phyloP scores from a whole-genome alignment of 2,329 filamentous ascomycete species.

The Cladosporium sp. region DNA sequence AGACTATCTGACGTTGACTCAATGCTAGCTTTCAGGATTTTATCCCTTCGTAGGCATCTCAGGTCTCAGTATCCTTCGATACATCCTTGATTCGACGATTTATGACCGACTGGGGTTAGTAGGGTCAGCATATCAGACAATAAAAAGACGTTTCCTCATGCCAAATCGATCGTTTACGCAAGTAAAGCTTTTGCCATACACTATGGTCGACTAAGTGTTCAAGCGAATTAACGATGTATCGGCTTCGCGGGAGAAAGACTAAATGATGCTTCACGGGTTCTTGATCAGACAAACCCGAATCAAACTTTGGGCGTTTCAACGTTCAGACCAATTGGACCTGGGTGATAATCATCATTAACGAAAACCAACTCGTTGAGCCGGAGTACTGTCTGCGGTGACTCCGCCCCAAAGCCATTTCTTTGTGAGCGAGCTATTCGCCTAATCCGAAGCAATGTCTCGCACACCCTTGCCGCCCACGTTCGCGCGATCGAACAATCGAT shows the following conservation, averaged over 20 bases:
- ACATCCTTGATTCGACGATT: not conserved
- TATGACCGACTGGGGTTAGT: not conserved
- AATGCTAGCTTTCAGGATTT: not conserved
- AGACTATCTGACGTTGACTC: not conserved
- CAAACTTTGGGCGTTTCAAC: not conserved
- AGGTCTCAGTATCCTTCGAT: not conserved
- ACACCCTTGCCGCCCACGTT: not conserved
- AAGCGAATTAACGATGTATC: not conserved
- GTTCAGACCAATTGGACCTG: no score
- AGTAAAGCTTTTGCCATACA: not conserved
- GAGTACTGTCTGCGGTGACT: not conserved
- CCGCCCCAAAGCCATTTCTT: not conserved
- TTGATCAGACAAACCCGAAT: not conserved
- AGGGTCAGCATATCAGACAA: not conserved
- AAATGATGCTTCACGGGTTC: not conserved
- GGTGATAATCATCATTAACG: no score
- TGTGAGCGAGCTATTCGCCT: not conserved
- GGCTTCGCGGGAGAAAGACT: not conserved
- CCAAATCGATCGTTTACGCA: not conserved
- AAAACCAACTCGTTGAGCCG: not conserved
- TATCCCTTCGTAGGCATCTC: not conserved
- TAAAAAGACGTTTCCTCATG: not conserved
- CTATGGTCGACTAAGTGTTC: not conserved
- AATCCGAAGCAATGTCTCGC: not conserved
- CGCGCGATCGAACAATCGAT: not conserved